A percentile compares a stretch with the other conserved stretches of the same genome.
Evolutionary conservation across 306 rosid genomes (phyloP).

Genomic region (Hippophae rhamnoides): DNA sequence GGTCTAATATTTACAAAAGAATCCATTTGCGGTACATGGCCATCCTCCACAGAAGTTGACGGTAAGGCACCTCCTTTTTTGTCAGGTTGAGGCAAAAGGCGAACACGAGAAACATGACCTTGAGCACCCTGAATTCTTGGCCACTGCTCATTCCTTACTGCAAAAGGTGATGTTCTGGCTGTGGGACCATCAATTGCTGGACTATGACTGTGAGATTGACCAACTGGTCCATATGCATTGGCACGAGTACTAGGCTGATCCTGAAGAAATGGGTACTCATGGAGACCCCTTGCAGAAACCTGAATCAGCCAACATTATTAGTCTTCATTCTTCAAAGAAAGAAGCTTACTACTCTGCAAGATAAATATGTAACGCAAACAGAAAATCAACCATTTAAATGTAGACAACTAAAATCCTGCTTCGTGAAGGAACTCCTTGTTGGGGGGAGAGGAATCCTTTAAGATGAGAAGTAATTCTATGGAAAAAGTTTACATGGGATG

Average conservation of each 20-base stretch:
- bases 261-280: conserved; percentile 65
- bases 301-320: conserved; percentile 19
- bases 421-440: too few relatives aligned
- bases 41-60: conserved; percentile 53
- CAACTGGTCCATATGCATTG: conserved; percentile 50
- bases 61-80: conserved; percentile 46
- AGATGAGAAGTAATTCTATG: too few relatives aligned
- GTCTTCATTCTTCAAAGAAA: too few relatives aligned
- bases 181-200: conserved; percentile 45
- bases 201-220: too few relatives aligned
- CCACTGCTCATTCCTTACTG: conserved; percentile 58
- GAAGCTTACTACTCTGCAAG: too few relatives aligned
- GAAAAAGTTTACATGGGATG: too few relatives aligned
- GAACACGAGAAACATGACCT: conserved; percentile 61
- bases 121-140: conserved; percentile 53
- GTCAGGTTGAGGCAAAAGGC: conserved; percentile 52
- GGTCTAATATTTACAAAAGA: conserved; percentile 35
- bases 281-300: conserved; percentile 59
- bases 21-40: conserved; percentile 39
- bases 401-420: too few relatives aligned
- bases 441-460: too few relatives aligned
- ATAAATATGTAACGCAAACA: too few relatives aligned
- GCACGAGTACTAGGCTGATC: conserved; percentile 45
- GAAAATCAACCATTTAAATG: too few relatives aligned
- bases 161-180: conserved; percentile 52